Conservation (phyloP, 169 alveolate genomes). For the Theileria orientalis region DNA sequence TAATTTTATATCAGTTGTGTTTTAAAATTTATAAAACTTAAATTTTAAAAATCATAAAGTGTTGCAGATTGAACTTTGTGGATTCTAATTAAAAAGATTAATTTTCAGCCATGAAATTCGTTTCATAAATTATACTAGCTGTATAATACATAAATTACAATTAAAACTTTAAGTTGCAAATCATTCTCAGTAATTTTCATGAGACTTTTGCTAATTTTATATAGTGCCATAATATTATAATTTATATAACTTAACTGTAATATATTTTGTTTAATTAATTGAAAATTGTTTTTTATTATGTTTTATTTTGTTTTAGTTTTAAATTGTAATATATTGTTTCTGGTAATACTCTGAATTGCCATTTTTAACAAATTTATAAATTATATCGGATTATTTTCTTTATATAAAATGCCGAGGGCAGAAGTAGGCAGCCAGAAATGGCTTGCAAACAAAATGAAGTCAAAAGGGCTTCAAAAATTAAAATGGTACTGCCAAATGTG, state of each 20-base stretch:
- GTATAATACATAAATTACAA: background rate
- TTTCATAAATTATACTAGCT: too few species aligned
- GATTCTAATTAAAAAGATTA: background rate
- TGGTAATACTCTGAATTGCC: constrained; percentile 34
- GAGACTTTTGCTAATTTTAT: constrained; percentile 45
- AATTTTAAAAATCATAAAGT: constrained; percentile 11
- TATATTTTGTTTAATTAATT: constrained; percentile 27
- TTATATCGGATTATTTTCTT: constrained; percentile 4
- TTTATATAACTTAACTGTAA: constrained; percentile 17
- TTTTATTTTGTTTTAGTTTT: constrained; percentile 39
- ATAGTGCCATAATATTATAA: constrained; percentile 52
- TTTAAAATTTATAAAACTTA: constrained; percentile 10
- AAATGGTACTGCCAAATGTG: constrained; percentile 96
- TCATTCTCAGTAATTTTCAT: background rate
- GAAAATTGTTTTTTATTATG: constrained; percentile 49
- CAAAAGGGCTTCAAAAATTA: constrained; percentile 90
- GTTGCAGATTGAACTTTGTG: background rate
- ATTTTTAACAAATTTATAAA: background rate
- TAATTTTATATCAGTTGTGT: background rate
- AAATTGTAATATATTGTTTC: constrained; percentile 38
- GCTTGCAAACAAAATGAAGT: constrained; percentile 92
- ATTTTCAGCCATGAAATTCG: background rate
- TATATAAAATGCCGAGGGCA: constrained; percentile 78
- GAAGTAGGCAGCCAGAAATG: constrained; percentile 93
- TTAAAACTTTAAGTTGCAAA: too few species aligned